A percentile compares a stretch with the other conserved stretches of the same genome.
Conservation (phyloP, 2,329 filamentous ascomycete genomes). For the Spiromastix sp. region DNA sequence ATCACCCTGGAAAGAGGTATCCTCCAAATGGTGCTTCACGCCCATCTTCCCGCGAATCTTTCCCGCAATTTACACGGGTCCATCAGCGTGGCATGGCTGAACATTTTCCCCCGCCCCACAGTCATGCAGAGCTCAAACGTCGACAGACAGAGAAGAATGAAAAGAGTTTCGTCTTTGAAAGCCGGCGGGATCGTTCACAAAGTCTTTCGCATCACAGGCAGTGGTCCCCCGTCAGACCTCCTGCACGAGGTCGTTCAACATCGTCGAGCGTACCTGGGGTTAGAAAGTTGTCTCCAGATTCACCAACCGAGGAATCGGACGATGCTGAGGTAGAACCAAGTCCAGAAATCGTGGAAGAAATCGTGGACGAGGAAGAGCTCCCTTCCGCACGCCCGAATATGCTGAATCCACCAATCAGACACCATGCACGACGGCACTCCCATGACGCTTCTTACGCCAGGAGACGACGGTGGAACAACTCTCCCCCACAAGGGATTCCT, state of each 20-base stretch:
- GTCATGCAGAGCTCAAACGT: slow-evolving; percentile 14
- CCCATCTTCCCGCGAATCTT: slow-evolving; percentile 12
- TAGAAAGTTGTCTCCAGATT: too few species aligned
- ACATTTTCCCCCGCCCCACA: slow-evolving; percentile 13
- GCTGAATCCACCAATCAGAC: slow-evolving; percentile 18
- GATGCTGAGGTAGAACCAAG: too few species aligned
- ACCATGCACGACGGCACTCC: slow-evolving; percentile 23
- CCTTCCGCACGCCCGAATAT: slow-evolving; percentile 16
- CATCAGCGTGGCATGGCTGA: slow-evolving; percentile 4
- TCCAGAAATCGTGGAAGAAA: background rate
- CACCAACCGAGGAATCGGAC: background rate
- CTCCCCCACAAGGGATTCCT: slow-evolving; percentile 5
- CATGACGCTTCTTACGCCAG: slow-evolving; percentile 25
- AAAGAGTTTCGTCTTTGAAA: too few species aligned
- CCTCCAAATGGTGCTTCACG: background rate
- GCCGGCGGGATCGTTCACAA: too few species aligned
- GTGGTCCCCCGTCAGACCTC: too few species aligned
- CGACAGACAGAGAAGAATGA: background rate
- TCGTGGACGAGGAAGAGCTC: background rate
- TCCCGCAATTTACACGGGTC: slow-evolving; percentile 7
- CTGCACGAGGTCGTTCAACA: too few species aligned
- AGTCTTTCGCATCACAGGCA: too few species aligned
- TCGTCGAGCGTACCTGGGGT: too few species aligned
- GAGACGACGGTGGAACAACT: slow-evolving; percentile 17
- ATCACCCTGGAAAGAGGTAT: background rate